phyloP scores from a whole-genome alignment of 306 rosid genomes.

The Ormosia semicastrata region DNA sequence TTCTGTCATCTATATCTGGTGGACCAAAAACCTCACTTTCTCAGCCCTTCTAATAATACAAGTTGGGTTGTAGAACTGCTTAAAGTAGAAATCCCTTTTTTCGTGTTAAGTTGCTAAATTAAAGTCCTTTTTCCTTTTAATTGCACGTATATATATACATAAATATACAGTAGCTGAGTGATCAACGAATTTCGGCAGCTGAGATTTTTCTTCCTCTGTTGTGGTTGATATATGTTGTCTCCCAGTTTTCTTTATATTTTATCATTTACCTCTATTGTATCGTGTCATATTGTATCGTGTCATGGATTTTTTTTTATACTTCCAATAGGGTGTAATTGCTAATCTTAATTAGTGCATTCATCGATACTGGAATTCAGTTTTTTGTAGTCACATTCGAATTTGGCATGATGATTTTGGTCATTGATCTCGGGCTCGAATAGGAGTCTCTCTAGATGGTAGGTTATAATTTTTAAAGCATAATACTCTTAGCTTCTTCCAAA shows the following conservation, averaged over 20 bases:
- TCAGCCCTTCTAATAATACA: not conserved
- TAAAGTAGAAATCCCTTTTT: not conserved
- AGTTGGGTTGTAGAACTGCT: not conserved
- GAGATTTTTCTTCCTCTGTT: not conserved
- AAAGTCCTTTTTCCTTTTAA: not conserved
- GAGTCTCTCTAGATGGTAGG: not conserved
- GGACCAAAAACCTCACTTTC: slow-evolving; percentile 13
- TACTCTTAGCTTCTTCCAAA: not conserved
- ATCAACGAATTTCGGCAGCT: not conserved
- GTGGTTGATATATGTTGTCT: not conserved
- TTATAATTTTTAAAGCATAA: not conserved
- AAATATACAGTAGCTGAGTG: not conserved
- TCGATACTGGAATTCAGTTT: not conserved
- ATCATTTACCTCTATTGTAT: not conserved
- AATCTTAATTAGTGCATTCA: not conserved
- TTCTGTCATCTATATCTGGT: slow-evolving; percentile 3
- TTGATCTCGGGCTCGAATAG: not conserved
- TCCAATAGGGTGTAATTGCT: not conserved
- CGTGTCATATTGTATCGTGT: not conserved
- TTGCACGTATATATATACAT: not conserved
- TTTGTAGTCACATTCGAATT: not conserved
- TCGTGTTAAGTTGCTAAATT: not conserved
- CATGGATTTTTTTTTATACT: not conserved
- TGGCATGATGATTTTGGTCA: not conserved
- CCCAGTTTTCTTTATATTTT: not conserved